These are phyloP conservation scores for Tetrapisispora pingtungensis DNA, from an alignment of 805 yeast species.

Conservation along the genomic window DNA sequence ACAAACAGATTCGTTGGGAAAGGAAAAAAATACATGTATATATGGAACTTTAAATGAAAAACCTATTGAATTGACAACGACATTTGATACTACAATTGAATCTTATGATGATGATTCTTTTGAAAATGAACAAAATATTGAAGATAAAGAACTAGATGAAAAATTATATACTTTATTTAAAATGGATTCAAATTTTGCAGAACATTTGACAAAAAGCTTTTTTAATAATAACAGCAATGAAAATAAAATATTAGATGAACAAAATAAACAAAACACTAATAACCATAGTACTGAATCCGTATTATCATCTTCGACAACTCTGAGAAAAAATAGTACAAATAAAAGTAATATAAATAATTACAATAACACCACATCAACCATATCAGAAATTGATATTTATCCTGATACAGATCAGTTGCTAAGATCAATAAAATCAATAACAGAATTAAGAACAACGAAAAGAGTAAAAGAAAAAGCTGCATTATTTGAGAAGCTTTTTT, in stretches of 20 bases:
- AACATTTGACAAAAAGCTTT: constrained; percentile 18
- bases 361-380: neutral
- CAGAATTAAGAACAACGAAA: constrained; percentile 21
- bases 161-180: neutral
- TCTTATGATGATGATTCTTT: neutral
- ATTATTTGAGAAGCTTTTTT: constrained; percentile 23
- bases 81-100: neutral
- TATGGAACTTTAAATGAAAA: constrained; percentile 1
- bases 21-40: neutral
- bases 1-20: neutral
- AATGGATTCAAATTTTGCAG: constrained; percentile 14
- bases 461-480: constrained; percentile 27
- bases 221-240: constrained; percentile 8
- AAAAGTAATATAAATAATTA: neutral
- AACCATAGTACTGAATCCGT: constrained; percentile 6
- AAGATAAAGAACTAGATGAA: neutral
- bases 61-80: neutral
- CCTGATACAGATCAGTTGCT: constrained; percentile 1
- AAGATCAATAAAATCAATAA: constrained; percentile 14
- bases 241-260: constrained; percentile 7
- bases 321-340: neutral
- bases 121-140: neutral
- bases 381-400: constrained; percentile 1
- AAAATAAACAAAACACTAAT: neutral
- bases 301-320: neutral